A percentile compares a stretch with the other conserved stretches of the same genome.
Evolutionary conservation across 176 grass and related monocot species (phyloP).

Genomic region (Avena sativa): DNA sequence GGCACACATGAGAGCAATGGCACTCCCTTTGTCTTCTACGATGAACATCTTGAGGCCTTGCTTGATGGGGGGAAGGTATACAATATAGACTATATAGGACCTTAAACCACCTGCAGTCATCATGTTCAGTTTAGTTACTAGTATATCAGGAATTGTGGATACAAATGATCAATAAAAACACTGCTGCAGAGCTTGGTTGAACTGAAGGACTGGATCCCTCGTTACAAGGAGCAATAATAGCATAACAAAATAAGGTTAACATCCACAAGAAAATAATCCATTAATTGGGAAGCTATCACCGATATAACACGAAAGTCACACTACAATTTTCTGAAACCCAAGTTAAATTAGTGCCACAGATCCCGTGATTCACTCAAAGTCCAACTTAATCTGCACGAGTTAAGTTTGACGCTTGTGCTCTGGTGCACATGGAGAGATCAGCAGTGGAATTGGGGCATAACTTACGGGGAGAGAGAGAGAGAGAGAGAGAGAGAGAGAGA

Average conservation of each 20-base stretch:
- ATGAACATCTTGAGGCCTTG: slow-evolving; percentile 55
- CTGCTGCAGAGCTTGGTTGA: neutral
- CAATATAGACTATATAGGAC: neutral
- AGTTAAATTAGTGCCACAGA: neutral
- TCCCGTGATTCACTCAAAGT: neutral
- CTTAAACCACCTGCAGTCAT: slow-evolving; percentile 36
- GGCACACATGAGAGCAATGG: slow-evolving; percentile 76
- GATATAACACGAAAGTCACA: neutral
- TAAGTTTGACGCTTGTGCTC: slow-evolving; percentile 16
- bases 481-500: too few relatives aligned
- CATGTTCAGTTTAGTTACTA: neutral
- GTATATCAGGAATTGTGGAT: neutral
- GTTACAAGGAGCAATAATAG: neutral
- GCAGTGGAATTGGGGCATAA: slow-evolving; percentile 11
- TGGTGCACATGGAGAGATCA: neutral
- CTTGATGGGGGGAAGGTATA: neutral
- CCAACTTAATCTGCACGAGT: slow-evolving; percentile 34
- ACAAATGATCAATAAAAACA: neutral
- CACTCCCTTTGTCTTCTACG: slow-evolving; percentile 73
- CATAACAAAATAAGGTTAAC: neutral
- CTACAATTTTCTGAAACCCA: neutral
- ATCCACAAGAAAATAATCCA: neutral
- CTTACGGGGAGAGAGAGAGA: neutral
- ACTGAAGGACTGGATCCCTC: neutral
- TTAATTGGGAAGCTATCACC: neutral